A percentile compares a stretch with the other conserved stretches of the same genome.
Conservation (phyloP, 2,329 filamentous ascomycete species). For the Alternaria sp. region DNA sequence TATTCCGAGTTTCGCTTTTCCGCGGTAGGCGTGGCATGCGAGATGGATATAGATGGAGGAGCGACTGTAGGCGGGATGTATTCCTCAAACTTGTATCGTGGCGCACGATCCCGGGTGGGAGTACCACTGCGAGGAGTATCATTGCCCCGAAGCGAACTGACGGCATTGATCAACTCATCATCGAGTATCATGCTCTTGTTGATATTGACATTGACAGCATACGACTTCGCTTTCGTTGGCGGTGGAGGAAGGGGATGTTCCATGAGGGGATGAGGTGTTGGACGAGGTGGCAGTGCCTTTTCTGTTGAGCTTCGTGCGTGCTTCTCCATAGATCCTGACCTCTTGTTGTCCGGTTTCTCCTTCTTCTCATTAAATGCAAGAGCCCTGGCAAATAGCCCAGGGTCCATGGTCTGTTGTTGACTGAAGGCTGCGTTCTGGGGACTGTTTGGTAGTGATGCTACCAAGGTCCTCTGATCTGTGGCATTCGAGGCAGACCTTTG, state of each 20-base stretch:
- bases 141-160: constrained; percentile 14
- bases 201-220: constrained; percentile 36
- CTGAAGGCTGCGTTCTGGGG: constrained; percentile 26
- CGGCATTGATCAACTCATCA: constrained; percentile 28
- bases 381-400: constrained; percentile 20
- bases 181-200: constrained; percentile 40
- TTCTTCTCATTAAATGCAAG: constrained; percentile 8
- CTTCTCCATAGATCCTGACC: constrained; percentile 3
- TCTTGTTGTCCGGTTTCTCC: constrained; percentile 7
- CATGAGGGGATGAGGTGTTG: constrained; percentile 15
- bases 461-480: constrained; percentile 33
- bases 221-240: constrained; percentile 24
- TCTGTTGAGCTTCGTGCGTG: constrained; percentile 2
- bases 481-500: constrained; percentile 26
- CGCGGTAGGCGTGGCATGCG: constrained; percentile 6
- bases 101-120: constrained; percentile 23
- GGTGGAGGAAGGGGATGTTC: constrained; percentile 22
- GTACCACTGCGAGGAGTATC: constrained; percentile 14
- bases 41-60: constrained; percentile 12
- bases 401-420: constrained; percentile 11
- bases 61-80: constrained; percentile 23
- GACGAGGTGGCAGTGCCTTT: constrained; percentile 19
- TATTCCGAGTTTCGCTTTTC: constrained; percentile 22
- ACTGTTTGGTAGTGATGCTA: constrained; percentile 33
- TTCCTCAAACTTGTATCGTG: constrained; percentile 32